These are phyloP conservation scores for Ophiobolus disseminans DNA, from an alignment of 2,329 filamentous ascomycete species.

Conservation along the genomic window DNA sequence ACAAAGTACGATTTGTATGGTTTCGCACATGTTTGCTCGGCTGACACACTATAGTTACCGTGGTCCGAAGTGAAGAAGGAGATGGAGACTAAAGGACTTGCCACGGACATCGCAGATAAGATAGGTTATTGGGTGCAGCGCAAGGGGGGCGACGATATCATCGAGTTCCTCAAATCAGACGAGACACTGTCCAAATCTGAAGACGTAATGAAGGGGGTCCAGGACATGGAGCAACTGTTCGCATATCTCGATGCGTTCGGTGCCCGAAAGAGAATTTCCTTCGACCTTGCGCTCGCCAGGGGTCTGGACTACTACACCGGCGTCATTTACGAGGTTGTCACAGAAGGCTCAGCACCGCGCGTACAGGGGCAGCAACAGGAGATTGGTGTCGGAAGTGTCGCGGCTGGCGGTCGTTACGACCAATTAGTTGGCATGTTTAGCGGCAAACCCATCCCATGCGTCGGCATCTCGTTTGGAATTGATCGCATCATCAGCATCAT, in stretches of 20 bases:
- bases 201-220: constrained; percentile 76
- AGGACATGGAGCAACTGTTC: constrained; percentile 81
- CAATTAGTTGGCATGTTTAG: constrained; percentile 94
- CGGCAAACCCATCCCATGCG: constrained; percentile 87
- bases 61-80: constrained; percentile 91
- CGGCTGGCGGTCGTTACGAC: constrained; percentile 90
- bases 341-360: constrained; percentile 72
- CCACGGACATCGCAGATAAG: constrained; percentile 77
- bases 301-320: constrained; percentile 94
- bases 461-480: constrained; percentile 91
- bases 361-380: constrained; percentile 44
- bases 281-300: constrained; percentile 88
- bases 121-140: constrained; percentile 85
- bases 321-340: constrained; percentile 88
- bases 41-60: constrained; percentile 55
- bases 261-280: constrained; percentile 76
- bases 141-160: constrained; percentile 77
- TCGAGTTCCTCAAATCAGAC: constrained; percentile 52
- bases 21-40: background rate
- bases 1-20: constrained; percentile 66
- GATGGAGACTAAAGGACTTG: constrained; percentile 92
- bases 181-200: constrained; percentile 61
- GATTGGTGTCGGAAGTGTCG: constrained; percentile 84
- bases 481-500: constrained; percentile 95
- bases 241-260: constrained; percentile 81